Base-by-base conservation (phyloP, 192 early-diverging fungal genomes). In the Coemansia sp. region DNA sequence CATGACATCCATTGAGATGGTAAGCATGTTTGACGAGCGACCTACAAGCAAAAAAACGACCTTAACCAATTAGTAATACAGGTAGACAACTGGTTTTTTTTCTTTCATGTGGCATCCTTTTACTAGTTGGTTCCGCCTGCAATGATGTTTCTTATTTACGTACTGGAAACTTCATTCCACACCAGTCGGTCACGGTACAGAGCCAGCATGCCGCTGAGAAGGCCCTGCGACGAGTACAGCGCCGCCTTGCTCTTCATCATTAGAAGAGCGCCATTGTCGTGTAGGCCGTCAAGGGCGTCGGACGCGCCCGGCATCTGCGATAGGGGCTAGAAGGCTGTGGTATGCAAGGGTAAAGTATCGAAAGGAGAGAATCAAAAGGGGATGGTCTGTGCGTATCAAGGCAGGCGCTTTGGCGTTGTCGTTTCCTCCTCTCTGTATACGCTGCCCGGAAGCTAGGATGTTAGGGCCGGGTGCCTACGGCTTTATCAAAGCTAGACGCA, bases 221-320 rank as follows among this genome's bases (percentile, higher is more conserved):
- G 38, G 17, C 80, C 80, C 67, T 73, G 71, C 24, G 80, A 70
- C 25, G 80, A 82, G 74, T 82, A 82, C 47, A 82, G 62, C n/a
- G 57, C 56, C 20, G 74, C 80, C 53, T 70, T 58, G 64, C 74
- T 69, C 27, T 66, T 76, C 64, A 76, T 76, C 37, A 82, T 35
- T 46, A 74, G 67, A 14, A 62, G 64, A 39, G 42, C 32, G 46
- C 42, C 56, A 25, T 32, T 54, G 29, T 24, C 46, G 17, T 60
- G 65, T 51, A 74, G 42, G 22, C 36, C 31, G 15, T 74, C 68
- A 10, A 71, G 62, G 12, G 62, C 43, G 65, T 79, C 77, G 39
- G 71, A 25, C 6, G 67, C 71, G 12, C 77, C 77, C 9, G 76
- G 76, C 76, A 79, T 79, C 40, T 38, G 6, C 9, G 5, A 51